Percentiles rank a stretch among this genome's conserved stretches.
Conservation (phyloP, 352 stramenopile species). For the Elongisporangium anandrum region DNA sequence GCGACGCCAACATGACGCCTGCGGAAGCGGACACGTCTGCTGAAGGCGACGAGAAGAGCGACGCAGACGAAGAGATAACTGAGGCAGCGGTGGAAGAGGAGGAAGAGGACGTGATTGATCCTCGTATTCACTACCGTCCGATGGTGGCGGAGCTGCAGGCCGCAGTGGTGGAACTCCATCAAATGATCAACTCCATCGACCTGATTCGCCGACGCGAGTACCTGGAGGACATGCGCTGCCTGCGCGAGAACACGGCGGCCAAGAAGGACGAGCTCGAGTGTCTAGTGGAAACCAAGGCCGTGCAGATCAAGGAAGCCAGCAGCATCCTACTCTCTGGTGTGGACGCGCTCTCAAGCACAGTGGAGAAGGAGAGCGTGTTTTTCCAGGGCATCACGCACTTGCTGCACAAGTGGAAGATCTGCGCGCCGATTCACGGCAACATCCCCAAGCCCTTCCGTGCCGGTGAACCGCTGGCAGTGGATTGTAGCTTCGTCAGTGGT, state of each 20-base stretch:
- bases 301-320: slow-evolving; percentile 74
- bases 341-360: slow-evolving; percentile 58
- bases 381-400: slow-evolving; percentile 79
- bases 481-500: slow-evolving; percentile 85
- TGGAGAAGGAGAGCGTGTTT: slow-evolving; percentile 82
- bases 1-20: neutral
- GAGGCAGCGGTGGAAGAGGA: slow-evolving; percentile 29
- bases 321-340: slow-evolving; percentile 70
- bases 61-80: slow-evolving; percentile 10
- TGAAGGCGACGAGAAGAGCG: neutral
- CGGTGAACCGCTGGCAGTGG: slow-evolving; percentile 74
- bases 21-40: slow-evolving; percentile 8
- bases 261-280: slow-evolving; percentile 81
- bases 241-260: slow-evolving; percentile 78
- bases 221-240: slow-evolving; percentile 83
- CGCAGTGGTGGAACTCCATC: slow-evolving; percentile 71
- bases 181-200: slow-evolving; percentile 87
- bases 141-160: slow-evolving; percentile 82
- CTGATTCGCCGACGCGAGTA: slow-evolving; percentile 75
- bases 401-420: slow-evolving; percentile 84
- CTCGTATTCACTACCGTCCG: slow-evolving; percentile 78
- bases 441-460: slow-evolving; percentile 86
- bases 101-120: slow-evolving; percentile 82
- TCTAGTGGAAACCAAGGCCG: slow-evolving; percentile 67
- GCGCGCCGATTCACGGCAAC: slow-evolving; percentile 79